These are phyloP conservation scores for Candida verbasci DNA, from an alignment of 805 yeast genomes.

Conservation along the genomic window DNA sequence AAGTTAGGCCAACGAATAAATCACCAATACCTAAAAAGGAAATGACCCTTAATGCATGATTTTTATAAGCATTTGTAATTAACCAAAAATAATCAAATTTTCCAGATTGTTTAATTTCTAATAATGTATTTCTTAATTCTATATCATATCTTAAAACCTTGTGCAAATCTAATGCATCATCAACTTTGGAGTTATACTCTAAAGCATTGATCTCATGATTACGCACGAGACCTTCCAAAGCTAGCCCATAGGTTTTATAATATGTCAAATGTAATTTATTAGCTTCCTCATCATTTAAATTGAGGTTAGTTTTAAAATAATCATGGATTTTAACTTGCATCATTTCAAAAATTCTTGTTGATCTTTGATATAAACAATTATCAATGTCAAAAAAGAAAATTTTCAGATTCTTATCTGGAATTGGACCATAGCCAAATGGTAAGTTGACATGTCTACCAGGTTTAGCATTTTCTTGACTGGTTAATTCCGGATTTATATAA, in stretches of 20 bases:
- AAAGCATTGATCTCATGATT: slow-evolving; percentile 75
- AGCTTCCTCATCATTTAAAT: slow-evolving; percentile 70
- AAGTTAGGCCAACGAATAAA: slow-evolving; percentile 89
- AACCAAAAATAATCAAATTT: slow-evolving; percentile 79
- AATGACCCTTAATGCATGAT: slow-evolving; percentile 80
- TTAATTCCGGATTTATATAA: slow-evolving; percentile 24
- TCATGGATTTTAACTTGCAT: slow-evolving; percentile 85
- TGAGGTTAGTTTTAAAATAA: slow-evolving; percentile 65
- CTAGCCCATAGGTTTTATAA: slow-evolving; percentile 85
- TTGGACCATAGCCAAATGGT: slow-evolving; percentile 31
- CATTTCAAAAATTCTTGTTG: slow-evolving; percentile 72
- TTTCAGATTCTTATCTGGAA: slow-evolving; percentile 22
- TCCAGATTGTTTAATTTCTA: slow-evolving; percentile 35
- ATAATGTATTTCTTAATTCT: slow-evolving; percentile 48
- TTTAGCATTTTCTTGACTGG: slow-evolving; percentile 7
- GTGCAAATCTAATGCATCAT: slow-evolving; percentile 87
- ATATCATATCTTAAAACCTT: slow-evolving; percentile 64
- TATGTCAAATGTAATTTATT: slow-evolving; percentile 63
- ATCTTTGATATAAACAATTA: slow-evolving; percentile 78
- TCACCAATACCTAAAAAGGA: slow-evolving; percentile 85
- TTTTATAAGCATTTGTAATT: slow-evolving; percentile 90
- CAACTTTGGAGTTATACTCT: slow-evolving; percentile 84
- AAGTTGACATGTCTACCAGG: slow-evolving; percentile 21
- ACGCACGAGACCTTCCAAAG: slow-evolving; percentile 81
- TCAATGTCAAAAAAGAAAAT: slow-evolving; percentile 88